Conservation (phyloP, 2,329 filamentous ascomycete genomes). For the Magnaporthiopsis incrustans region DNA sequence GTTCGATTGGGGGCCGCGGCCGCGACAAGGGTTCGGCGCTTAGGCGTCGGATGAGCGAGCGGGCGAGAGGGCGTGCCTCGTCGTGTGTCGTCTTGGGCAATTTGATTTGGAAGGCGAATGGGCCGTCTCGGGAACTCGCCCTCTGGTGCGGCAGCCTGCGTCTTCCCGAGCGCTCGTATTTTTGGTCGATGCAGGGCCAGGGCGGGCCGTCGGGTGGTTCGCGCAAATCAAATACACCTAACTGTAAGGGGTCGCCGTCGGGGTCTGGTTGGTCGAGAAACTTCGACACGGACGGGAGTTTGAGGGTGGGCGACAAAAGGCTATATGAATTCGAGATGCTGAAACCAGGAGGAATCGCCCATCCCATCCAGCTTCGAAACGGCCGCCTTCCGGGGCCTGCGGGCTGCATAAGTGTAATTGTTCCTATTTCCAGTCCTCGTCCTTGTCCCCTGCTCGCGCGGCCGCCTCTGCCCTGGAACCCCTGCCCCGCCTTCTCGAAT, state of each 20-base stretch:
- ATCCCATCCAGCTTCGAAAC: background rate
- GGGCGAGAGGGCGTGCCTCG: background rate
- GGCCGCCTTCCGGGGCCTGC: background rate
- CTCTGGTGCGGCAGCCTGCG: background rate
- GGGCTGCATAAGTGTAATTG: background rate
- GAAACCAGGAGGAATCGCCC: background rate
- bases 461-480: background rate
- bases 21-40: slow-evolving; percentile 19
- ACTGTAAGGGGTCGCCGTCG: background rate
- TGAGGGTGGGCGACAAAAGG: background rate
- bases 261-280: background rate
- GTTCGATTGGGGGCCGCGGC: background rate
- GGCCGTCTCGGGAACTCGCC: background rate
- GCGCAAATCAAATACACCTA: too few species aligned
- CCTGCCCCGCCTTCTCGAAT: background rate
- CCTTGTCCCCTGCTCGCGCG: background rate
- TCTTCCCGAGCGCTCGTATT: background rate
- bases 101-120: background rate
- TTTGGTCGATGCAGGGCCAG: too few species aligned
- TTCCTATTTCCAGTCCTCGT: background rate
- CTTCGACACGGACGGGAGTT: background rate
- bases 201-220: background rate
- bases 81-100: background rate
- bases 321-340: background rate
- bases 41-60: slow-evolving; percentile 13